Base-by-base conservation (phyloP, 768 basidiomycete species). In the Suillus decipiens region DNA sequence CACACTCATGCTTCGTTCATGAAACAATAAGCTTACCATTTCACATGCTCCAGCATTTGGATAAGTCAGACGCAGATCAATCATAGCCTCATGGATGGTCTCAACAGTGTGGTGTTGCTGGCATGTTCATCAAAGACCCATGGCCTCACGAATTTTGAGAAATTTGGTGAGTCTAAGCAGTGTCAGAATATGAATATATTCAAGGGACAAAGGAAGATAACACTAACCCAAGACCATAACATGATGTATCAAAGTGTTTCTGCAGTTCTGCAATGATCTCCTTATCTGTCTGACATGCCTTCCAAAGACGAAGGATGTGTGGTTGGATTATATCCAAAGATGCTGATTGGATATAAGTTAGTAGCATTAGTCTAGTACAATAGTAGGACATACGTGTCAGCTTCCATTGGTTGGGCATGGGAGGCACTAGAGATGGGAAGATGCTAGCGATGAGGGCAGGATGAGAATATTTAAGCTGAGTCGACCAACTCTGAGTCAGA, bases 261-360 rank as follows among this genome's bases (percentile, higher is more conserved):
- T 60, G 59, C 11, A 75, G 60, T 31, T 65, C 50, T 0, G 36
- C 37, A 1, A 75, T 36, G 33, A 75, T 76, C 19, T 75, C 63
- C 41, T 66, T 65, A 61, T 76, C 74, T 7, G 61, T 72, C n/a
- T 68, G 67, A 0, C 63, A 42, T 55, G 71, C 67, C n/a, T 68
- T 65, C 75, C 73, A 76, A 19, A 67, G 68, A 5, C 39, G 12
- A 1, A 51, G 54, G 31, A 63, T 61, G 69, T 68, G 61, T 0
- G 61, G 61, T 1, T 55, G 51, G n/a, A 69, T 62, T 2, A 48
- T 14, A 7, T 48, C 47, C 24, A 68, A n/a, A 4, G 67, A 67
- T 19, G 67, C 68, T 69, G 33, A 17, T 56, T 24, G 8, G 42
- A 43, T 43, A n/a, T 17, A n/a, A 45, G 9, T 45, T 43, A n/a